phyloP scores from a whole-genome alignment of 2,329 filamentous ascomycete species.

The Aspergillus spinulosporus region DNA sequence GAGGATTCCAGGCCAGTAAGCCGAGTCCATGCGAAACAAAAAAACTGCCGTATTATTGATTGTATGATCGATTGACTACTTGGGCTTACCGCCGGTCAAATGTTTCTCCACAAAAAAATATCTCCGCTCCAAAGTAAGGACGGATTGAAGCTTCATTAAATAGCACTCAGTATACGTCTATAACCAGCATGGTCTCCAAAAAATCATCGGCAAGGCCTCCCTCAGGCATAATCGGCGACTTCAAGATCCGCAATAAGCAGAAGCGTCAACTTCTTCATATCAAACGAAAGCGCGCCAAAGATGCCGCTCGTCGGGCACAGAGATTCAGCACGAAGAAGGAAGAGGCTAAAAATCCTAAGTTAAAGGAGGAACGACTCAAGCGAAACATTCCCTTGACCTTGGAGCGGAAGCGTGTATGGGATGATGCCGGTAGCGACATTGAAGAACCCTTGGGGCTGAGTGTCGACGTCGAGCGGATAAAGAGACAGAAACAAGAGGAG shows the following conservation, averaged over 20 bases:
- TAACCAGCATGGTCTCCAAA: constrained; percentile 51
- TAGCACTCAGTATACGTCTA: background rate
- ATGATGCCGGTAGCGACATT: constrained; percentile 63
- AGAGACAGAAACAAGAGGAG: constrained; percentile 49
- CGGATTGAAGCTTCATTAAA: constrained; percentile 9
- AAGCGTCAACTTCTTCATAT: constrained; percentile 76
- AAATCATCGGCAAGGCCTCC: constrained; percentile 46
- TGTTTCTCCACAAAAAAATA: constrained; percentile 18
- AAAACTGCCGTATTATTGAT: constrained; percentile 2
- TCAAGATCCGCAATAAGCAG: constrained; percentile 72
- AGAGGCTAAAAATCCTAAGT: constrained; percentile 77
- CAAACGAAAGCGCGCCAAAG: constrained; percentile 73
- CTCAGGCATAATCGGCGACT: constrained; percentile 49
- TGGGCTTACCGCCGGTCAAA: constrained; percentile 13
- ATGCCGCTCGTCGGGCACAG: constrained; percentile 72
- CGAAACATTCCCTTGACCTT: constrained; percentile 79
- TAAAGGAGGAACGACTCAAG: constrained; percentile 71
- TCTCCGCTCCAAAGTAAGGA: constrained; percentile 16
- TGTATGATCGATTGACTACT: background rate
- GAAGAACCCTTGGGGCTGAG: constrained; percentile 49
- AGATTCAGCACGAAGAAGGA: constrained; percentile 78
- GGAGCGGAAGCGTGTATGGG: constrained; percentile 88
- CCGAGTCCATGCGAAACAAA: constrained; percentile 2
- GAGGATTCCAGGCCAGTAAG: constrained; percentile 3
- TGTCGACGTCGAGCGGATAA: constrained; percentile 52